Conservation (phyloP, 2,329 filamentous ascomycete genomes). For the Orbilia blumenaviensis region DNA sequence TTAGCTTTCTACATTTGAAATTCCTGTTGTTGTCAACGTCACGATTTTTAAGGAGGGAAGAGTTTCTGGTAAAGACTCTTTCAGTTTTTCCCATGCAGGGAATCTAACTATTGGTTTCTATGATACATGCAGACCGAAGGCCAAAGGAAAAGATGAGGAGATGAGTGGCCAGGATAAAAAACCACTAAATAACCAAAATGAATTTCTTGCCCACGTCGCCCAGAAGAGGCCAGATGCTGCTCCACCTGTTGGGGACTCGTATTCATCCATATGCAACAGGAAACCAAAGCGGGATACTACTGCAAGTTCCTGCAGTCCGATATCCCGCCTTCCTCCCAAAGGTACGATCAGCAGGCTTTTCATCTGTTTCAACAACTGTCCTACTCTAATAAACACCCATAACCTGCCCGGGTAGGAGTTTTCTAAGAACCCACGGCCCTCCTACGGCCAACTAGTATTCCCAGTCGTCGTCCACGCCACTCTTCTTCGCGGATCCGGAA, state of each 20-base stretch:
- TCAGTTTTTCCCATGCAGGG: not conserved
- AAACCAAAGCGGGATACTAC: not conserved
- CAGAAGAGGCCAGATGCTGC: not conserved
- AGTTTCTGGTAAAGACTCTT: not conserved
- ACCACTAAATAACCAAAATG: not conserved
- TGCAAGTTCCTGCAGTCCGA: not conserved
- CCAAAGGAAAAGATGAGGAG: not conserved
- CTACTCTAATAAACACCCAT: not conserved
- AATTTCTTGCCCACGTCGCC: not conserved
- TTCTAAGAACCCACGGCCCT: not conserved
- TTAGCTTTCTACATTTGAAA: too few species aligned
- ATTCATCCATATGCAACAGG: conserved; percentile 9
- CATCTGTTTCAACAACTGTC: not conserved
- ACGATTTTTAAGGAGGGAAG: not conserved
- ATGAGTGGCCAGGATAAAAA: not conserved
- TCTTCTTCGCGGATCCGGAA: conserved; percentile 65
- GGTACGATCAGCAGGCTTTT: not conserved
- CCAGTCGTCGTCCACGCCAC: conserved; percentile 91
- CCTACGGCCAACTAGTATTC: conserved; percentile 74
- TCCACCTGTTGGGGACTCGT: not conserved
- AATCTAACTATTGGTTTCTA: not conserved
- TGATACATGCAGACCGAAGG: not conserved
- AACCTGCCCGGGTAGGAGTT: not conserved
- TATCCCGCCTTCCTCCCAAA: not conserved
- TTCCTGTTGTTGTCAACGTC: not conserved